Evolutionary conservation across 129 eudicot genomes (phyloP).

Genomic region (Escallonia rubra): DNA sequence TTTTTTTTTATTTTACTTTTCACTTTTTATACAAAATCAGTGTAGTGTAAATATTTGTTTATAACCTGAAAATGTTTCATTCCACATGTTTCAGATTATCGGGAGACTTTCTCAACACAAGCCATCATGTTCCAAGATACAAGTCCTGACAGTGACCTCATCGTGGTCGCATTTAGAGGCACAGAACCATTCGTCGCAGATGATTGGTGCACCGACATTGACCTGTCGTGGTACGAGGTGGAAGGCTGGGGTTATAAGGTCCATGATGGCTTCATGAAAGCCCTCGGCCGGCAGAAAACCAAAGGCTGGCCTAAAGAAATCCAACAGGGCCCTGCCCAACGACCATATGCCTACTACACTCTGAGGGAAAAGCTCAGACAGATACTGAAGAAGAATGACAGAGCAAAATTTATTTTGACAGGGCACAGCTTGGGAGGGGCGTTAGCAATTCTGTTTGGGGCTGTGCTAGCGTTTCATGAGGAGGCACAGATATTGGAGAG

Average conservation of each 20-base stretch:
- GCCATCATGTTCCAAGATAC: conserved; percentile 60
- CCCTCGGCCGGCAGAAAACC: conserved; percentile 56
- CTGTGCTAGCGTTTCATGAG: conserved; percentile 48
- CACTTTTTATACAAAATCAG: too few relatives aligned
- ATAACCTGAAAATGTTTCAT: neutral
- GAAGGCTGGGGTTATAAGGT: conserved; percentile 36
- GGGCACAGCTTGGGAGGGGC: conserved; percentile 92
- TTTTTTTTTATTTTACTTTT: too few relatives aligned
- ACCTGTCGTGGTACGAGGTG: conserved; percentile 71
- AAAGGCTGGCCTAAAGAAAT: conserved; percentile 71
- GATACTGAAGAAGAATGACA: conserved; percentile 28
- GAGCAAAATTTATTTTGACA: conserved; percentile 53
- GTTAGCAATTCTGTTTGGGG: conserved; percentile 58
- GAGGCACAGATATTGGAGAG: conserved; percentile 52
- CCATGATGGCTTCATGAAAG: conserved; percentile 78
- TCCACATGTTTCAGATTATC: conserved; percentile 36
- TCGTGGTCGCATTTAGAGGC: conserved; percentile 69
- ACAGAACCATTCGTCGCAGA: conserved; percentile 46
- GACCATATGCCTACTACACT: conserved; percentile 57
- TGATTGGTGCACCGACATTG: conserved; percentile 60
- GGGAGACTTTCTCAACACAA: conserved; percentile 34
- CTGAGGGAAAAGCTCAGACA: conserved; percentile 50
- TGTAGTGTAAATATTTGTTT: too few relatives aligned
- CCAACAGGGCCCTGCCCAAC: conserved; percentile 12
- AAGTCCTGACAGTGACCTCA: conserved; percentile 30